Percentiles rank a stretch among this genome's conserved stretches.
These are phyloP conservation scores for Cronartium ribicola DNA, from an alignment of 1,284 basidiomycete genomes.

Conservation along the genomic window DNA sequence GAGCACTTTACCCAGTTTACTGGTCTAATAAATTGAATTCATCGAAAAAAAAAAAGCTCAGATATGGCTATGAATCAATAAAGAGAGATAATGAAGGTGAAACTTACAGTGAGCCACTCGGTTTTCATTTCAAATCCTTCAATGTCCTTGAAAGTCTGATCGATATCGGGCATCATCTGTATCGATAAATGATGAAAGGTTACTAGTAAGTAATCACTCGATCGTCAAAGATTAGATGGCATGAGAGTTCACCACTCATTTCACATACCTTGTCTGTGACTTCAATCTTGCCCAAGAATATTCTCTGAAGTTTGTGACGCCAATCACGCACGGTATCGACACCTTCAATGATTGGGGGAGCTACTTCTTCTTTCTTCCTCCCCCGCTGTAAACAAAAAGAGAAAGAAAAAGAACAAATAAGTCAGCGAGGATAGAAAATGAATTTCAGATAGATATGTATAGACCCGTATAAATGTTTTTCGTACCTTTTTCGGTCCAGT, in stretches of 20 bases:
- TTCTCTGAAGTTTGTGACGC: conserved; percentile 84
- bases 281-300: conserved; percentile 65
- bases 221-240: neutral
- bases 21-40: conserved; percentile 11
- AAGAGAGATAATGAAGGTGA: neutral
- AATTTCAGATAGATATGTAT: neutral
- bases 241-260: neutral
- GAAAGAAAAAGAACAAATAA: neutral
- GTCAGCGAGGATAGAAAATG: neutral
- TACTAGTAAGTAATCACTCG: neutral
- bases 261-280: conserved; percentile 50
- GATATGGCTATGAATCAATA: neutral
- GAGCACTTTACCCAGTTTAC: conserved; percentile 41
- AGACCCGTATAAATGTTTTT: neutral
- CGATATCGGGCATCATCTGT: conserved; percentile 42
- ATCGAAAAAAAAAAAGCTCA: neutral
- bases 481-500: conserved; percentile 29
- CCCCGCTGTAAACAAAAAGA: conserved; percentile 8
- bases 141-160: conserved; percentile 37
- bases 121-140: conserved; percentile 41
- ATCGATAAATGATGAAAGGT: neutral
- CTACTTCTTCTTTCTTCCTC: conserved; percentile 33
- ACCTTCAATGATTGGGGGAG: conserved; percentile 18
- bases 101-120: conserved; percentile 40
- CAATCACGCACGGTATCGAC: conserved; percentile 57